Evolutionary conservation across 2,329 filamentous ascomycete genomes (phyloP).

Genomic region (Alternaria gaisen): DNA sequence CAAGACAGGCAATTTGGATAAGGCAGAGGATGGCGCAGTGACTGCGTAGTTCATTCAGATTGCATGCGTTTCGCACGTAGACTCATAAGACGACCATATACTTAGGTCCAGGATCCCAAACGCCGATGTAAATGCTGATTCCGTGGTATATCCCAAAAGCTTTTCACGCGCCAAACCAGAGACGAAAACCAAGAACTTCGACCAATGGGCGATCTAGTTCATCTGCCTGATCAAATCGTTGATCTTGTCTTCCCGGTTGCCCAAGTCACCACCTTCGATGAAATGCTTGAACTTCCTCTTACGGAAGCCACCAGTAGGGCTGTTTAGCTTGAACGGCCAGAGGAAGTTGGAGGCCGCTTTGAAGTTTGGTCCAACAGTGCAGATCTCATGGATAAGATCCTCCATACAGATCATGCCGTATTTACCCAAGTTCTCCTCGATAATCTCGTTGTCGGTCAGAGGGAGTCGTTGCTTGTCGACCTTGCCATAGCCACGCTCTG

Average conservation of each 20-base stretch:
- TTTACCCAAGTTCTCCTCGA: conserved; percentile 96
- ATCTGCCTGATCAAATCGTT: conserved; percentile 96
- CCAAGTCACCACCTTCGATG: conserved; percentile 97
- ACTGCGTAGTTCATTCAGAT: conserved; percentile 16
- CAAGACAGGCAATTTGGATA: neutral
- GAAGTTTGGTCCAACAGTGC: conserved; percentile 95
- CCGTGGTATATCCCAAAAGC: conserved; percentile 29
- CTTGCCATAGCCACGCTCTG: conserved; percentile 91
- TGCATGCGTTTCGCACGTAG: conserved; percentile 21
- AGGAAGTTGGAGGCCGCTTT: conserved; percentile 99
- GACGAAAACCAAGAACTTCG: conserved; percentile 11
- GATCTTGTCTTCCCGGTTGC: conserved; percentile 99
- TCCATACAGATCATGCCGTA: conserved; percentile 98
- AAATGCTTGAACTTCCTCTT: conserved; percentile 99
- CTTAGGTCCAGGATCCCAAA: conserved; percentile 21
- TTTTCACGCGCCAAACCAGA: conserved; percentile 21
- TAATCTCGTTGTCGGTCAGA: conserved; percentile 96
- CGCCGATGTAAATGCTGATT: conserved; percentile 35
- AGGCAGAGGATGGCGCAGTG: neutral
- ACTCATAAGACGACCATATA: conserved; percentile 24
- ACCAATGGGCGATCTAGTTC: conserved; percentile 73
- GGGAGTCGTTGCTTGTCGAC: conserved; percentile 97
- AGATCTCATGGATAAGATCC: conserved; percentile 98
- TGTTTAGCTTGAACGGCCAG: conserved; percentile 99
- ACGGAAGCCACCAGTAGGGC: conserved; percentile 96